Conservation (phyloP, 371 early-diverging fungal species). For the Dinochytrium kinnereticum region DNA sequence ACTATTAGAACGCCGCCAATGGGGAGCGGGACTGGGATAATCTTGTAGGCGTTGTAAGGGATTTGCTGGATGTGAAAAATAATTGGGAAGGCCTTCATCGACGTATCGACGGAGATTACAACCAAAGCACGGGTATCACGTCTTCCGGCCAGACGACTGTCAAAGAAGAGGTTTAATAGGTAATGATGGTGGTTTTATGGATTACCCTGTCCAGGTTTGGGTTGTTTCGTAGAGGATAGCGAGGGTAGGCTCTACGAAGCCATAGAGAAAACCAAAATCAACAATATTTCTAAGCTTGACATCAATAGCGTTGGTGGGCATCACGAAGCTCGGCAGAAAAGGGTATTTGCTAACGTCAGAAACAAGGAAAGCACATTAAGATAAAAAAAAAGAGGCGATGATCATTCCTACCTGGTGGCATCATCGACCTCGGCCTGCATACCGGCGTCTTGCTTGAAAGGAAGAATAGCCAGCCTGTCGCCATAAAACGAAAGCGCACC, state of each 20-base stretch:
- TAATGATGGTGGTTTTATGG: background rate
- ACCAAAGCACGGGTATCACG: conserved; percentile 82
- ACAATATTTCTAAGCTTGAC: conserved; percentile 78
- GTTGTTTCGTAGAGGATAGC: conserved; percentile 86
- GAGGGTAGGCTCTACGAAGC: conserved; percentile 92
- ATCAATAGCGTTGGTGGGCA: conserved; percentile 69
- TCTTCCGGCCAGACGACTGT: conserved; percentile 67
- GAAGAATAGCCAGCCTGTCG: conserved; percentile 89
- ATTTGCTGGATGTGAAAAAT: conserved; percentile 79
- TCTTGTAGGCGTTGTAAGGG: conserved; percentile 78
- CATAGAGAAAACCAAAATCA: conserved; percentile 88
- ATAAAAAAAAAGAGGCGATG: no score
- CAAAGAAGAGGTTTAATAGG: background rate
- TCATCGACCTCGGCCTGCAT: conserved; percentile 28
- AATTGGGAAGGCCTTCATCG: conserved; percentile 74
- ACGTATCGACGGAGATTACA: conserved; percentile 86
- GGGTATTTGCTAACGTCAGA: conserved; percentile 43
- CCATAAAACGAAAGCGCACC: conserved; percentile 85
- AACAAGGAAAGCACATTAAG: background rate
- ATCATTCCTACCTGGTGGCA: conserved; percentile 39
- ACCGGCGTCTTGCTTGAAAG: conserved; percentile 73
- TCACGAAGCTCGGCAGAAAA: conserved; percentile 75
- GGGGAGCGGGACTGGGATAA: conserved; percentile 82
- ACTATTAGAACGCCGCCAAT: conserved; percentile 87
- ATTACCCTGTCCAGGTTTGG: conserved; percentile 89